phyloP scores from a whole-genome alignment of 148 eudicot genomes.

The Nepenthes gracilis region DNA sequence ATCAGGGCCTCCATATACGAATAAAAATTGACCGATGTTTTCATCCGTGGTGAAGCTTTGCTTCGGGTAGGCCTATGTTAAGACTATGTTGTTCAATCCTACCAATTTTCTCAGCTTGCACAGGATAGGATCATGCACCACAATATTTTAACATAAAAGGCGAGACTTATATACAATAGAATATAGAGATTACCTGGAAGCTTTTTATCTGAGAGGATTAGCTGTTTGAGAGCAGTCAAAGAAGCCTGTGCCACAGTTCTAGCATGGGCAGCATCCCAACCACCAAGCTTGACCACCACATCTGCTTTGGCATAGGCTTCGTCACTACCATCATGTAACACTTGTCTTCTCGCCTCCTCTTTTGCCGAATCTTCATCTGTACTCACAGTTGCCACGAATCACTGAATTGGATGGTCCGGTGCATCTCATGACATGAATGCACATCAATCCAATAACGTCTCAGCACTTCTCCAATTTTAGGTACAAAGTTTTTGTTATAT shows the following conservation, averaged over 20 bases:
- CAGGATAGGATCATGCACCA: background rate
- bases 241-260: constrained; percentile 83
- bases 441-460: too few relatives aligned
- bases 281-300: constrained; percentile 81
- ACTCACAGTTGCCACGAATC: background rate
- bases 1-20: too few relatives aligned
- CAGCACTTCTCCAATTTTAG: too few relatives aligned
- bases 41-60: too few relatives aligned
- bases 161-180: background rate
- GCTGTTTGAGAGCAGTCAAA: constrained; percentile 79
- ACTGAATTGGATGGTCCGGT: background rate
- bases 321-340: constrained; percentile 26
- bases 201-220: constrained; percentile 71
- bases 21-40: too few relatives aligned
- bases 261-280: constrained; percentile 73
- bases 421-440: too few relatives aligned
- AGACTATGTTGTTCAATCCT: too few relatives aligned
- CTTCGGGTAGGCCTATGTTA: too few relatives aligned
- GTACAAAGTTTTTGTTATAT: too few relatives aligned
- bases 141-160: background rate
- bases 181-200: constrained; percentile 55
- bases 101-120: background rate
- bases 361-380: constrained; percentile 84
- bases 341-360: constrained; percentile 62
- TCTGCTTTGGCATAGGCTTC: constrained; percentile 82